A percentile compares a stretch with the other conserved stretches of the same genome.
These are phyloP conservation scores for Coffea eugenioides DNA, from an alignment of 257 asterid species.

Conservation along the genomic window DNA sequence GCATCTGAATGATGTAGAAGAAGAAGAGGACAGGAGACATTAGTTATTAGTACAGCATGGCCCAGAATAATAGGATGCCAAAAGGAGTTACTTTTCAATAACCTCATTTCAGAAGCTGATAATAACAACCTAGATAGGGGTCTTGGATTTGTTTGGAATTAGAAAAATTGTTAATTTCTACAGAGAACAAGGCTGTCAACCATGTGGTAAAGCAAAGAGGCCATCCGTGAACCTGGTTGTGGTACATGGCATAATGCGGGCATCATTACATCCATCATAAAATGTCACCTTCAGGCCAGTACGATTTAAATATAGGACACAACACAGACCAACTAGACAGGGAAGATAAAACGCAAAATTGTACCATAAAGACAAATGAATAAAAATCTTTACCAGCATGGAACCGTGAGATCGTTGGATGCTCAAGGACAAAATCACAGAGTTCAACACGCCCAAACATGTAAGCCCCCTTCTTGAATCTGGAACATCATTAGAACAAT, in stretches of 20 bases:
- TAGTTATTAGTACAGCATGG: slow-evolving; percentile 1
- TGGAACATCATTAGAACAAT: slow-evolving; percentile 29
- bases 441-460: slow-evolving; percentile 98
- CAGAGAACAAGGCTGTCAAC: background rate
- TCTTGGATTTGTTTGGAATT: background rate
- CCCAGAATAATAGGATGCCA: background rate
- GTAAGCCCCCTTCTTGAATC: slow-evolving; percentile 90
- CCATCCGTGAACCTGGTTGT: background rate
- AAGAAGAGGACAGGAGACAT: background rate
- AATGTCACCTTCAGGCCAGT: background rate
- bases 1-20: background rate
- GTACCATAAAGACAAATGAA: background rate
- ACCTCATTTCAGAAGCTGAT: background rate
- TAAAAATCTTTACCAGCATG: slow-evolving; percentile 74
- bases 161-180: background rate
- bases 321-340: background rate
- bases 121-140: background rate
- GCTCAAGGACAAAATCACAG: slow-evolving; percentile 92
- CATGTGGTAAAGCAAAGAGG: background rate
- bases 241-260: background rate
- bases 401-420: slow-evolving; percentile 91
- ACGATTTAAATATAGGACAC: background rate
- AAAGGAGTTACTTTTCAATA: background rate
- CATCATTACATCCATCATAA: background rate
- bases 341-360: background rate